Percentiles rank a stretch among this genome's conserved stretches.
phyloP scores from a whole-genome alignment of 1,139 yeast genomes.

The Kodamaea derodonti region DNA sequence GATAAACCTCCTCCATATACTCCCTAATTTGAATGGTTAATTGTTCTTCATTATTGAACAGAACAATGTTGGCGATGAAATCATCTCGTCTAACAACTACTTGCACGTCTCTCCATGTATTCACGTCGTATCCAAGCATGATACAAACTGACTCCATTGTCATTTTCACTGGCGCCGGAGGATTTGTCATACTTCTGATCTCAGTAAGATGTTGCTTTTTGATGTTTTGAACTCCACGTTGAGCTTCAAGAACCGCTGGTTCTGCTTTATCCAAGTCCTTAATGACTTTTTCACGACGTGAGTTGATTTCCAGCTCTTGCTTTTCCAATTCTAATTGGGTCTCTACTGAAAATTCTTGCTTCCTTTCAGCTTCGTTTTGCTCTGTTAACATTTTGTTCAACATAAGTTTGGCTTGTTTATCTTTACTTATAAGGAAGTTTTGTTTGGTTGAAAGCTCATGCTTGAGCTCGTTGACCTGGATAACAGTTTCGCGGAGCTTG shows the following conservation, averaged over 20 bases:
- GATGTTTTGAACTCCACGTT: slow-evolving; percentile 81
- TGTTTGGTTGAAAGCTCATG: slow-evolving; percentile 53
- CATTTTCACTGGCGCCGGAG: slow-evolving; percentile 83
- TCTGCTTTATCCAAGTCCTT: slow-evolving; percentile 70
- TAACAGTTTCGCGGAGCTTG: slow-evolving; percentile 70
- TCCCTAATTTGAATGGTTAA: slow-evolving; percentile 50
- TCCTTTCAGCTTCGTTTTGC: slow-evolving; percentile 90
- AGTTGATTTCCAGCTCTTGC: slow-evolving; percentile 61
- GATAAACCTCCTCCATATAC: slow-evolving; percentile 56
- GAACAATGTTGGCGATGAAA: slow-evolving; percentile 79
- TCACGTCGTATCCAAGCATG: slow-evolving; percentile 67
- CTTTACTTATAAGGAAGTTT: slow-evolving; percentile 48
- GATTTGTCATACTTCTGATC: slow-evolving; percentile 82
- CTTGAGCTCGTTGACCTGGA: slow-evolving; percentile 64
- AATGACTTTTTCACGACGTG: slow-evolving; percentile 55
- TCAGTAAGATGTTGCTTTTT: slow-evolving; percentile 92
- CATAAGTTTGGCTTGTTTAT: slow-evolving; percentile 66
- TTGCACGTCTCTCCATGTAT: slow-evolving; percentile 82
- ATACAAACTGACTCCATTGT: slow-evolving; percentile 88
- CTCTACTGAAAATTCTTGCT: slow-evolving; percentile 78
- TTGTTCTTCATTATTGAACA: slow-evolving; percentile 61
- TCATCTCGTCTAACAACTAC: slow-evolving; percentile 79
- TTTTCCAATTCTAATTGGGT: slow-evolving; percentile 66
- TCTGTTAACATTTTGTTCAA: slow-evolving; percentile 76
- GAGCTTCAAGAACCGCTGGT: slow-evolving; percentile 83